A percentile compares a stretch with the other conserved stretches of the same genome.
Conservation (phyloP, 78 protist genomes). For the Diacronema lutheri region DNA sequence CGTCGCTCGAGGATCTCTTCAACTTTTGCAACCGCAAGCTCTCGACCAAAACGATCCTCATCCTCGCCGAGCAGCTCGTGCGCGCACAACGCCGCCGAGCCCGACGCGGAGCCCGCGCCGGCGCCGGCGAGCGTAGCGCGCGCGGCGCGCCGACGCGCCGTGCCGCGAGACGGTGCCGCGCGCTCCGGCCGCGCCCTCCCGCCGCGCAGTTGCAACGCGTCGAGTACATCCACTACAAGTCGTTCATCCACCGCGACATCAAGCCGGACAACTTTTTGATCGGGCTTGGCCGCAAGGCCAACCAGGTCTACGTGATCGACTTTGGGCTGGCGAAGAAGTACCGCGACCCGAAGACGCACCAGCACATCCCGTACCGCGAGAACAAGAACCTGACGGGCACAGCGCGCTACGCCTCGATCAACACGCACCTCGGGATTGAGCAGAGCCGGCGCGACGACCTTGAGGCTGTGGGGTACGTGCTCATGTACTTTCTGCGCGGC, state of each 20-base stretch:
- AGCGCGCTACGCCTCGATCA: conserved; percentile 88
- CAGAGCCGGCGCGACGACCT: conserved; percentile 76
- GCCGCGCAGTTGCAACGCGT: conserved; percentile 24
- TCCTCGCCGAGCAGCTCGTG: conserved; percentile 95
- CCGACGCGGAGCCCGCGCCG: too few relatives aligned
- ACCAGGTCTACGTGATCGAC: conserved; percentile 84
- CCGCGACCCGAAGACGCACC: conserved; percentile 84
- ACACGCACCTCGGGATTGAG: conserved; percentile 90
- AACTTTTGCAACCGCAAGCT: conserved; percentile 82
- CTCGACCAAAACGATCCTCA: conserved; percentile 80
- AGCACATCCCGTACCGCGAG: conserved; percentile 95
- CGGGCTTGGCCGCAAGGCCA: conserved; percentile 79
- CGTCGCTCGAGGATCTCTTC: conserved; percentile 94
- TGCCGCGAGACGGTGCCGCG: too few relatives aligned
- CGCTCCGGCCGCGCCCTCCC: too few relatives aligned
- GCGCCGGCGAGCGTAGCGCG: too few relatives aligned
- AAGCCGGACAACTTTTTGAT: conserved; percentile 94
- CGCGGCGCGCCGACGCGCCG: too few relatives aligned
- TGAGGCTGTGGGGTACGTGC: conserved; percentile 90
- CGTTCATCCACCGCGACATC: conserved; percentile 92
- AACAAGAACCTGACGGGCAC: conserved; percentile 95
- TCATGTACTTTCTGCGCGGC: conserved; percentile 91
- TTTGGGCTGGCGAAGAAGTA: conserved; percentile 96
- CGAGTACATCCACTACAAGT: conserved; percentile 73
- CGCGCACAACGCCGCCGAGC: too few relatives aligned